Conservation (phyloP, 2,329 filamentous ascomycete species). For the Claviceps digitariae region DNA sequence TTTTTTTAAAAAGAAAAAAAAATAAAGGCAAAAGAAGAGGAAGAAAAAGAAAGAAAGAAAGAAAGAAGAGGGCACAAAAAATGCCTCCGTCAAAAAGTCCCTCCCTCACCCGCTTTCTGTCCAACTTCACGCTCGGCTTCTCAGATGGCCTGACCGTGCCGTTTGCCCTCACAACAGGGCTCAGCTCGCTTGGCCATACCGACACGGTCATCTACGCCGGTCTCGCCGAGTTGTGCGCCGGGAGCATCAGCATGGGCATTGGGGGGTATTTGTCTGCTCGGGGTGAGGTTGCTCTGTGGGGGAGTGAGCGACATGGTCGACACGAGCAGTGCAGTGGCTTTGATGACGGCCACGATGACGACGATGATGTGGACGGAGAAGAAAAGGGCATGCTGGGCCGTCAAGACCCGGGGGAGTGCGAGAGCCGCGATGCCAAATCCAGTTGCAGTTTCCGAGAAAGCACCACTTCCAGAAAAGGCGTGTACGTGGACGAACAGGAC, state of each 20-base stretch:
- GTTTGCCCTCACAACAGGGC: slow-evolving; percentile 59
- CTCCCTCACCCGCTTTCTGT: slow-evolving; percentile 29
- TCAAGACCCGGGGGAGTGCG: neutral
- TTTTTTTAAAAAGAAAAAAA: neutral
- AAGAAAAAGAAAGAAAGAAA: neutral
- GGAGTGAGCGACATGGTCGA: slow-evolving; percentile 9
- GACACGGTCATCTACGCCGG: slow-evolving; percentile 54
- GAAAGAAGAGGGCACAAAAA: neutral
- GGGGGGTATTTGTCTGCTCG: slow-evolving; percentile 53
- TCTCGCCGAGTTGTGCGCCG: slow-evolving; percentile 56
- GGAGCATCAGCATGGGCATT: slow-evolving; percentile 61
- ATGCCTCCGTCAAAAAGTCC: slow-evolving; percentile 10
- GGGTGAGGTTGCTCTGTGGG: slow-evolving; percentile 18
- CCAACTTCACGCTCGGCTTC: slow-evolving; percentile 59
- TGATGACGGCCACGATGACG: slow-evolving; percentile 6
- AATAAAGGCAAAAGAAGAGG: neutral
- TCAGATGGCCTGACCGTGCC: slow-evolving; percentile 64
- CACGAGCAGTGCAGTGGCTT: slow-evolving; percentile 11
- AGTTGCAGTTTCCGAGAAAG: neutral
- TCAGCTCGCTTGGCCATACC: slow-evolving; percentile 46
- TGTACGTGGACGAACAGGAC: neutral
- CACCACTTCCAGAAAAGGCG: no score
- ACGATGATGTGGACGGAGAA: slow-evolving; percentile 6
- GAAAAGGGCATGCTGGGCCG: slow-evolving; percentile 14
- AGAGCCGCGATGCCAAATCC: neutral